A percentile compares a stretch with the other conserved stretches of the same genome.
Evolutionary conservation across 176 grass and related monocot genomes (phyloP).

Genomic region (Zoysia japonica): DNA sequence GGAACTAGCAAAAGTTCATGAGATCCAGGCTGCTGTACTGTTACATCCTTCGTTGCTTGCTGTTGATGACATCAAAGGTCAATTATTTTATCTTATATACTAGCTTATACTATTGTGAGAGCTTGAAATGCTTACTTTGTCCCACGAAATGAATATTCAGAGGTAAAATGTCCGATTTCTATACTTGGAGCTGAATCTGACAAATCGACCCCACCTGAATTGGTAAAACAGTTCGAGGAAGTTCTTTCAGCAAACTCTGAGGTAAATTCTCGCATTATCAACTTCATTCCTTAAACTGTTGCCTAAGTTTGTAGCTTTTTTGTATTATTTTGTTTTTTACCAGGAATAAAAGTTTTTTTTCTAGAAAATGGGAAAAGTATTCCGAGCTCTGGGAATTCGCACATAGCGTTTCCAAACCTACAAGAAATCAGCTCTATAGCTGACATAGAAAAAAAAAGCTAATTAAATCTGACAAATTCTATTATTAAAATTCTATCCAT

Average conservation of each 20-base stretch:
- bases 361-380: no score
- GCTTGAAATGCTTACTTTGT: constrained; percentile 3
- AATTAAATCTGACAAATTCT: no score
- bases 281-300: not conserved
- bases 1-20: constrained; percentile 60
- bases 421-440: no score
- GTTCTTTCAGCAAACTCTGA: constrained; percentile 48
- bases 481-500: no score
- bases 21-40: constrained; percentile 69
- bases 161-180: constrained; percentile 62
- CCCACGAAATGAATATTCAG: constrained; percentile 36
- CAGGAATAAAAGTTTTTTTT: no score
- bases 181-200: constrained; percentile 79
- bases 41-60: constrained; percentile 59
- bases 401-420: no score
- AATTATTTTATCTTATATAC: not conserved
- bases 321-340: not conserved
- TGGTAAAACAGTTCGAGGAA: constrained; percentile 61
- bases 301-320: not conserved
- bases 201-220: constrained; percentile 42
- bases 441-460: no score
- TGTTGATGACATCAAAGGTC: constrained; percentile 74
- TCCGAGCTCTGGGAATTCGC: no score
- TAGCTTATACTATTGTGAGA: constrained; percentile 1
- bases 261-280: constrained; percentile 38